Evolutionary conservation across 2,329 filamentous ascomycete species (phyloP).

Genomic region (Aureobasidium pullulans): DNA sequence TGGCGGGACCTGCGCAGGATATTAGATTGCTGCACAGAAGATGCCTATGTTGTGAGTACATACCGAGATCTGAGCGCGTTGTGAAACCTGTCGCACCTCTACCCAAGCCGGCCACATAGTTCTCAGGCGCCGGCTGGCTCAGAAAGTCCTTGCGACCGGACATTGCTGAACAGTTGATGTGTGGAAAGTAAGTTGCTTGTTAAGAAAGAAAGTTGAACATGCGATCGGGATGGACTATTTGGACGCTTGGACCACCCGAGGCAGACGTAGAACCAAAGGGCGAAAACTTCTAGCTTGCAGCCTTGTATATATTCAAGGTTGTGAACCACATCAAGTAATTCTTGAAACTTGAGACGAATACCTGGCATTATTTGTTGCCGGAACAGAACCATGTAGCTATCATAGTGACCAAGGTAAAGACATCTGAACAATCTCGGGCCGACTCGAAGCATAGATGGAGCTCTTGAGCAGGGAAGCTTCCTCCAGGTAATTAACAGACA

Average conservation of each 20-base stretch:
- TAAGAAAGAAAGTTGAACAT: not conserved
- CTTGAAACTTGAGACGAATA: too few species aligned
- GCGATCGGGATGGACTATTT: not conserved
- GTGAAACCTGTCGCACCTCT: constrained; percentile 98
- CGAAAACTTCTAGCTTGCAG: not conserved
- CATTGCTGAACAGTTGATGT: constrained; percentile 34
- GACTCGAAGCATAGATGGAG: not conserved
- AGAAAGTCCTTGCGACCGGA: constrained; percentile 74
- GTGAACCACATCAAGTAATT: not conserved
- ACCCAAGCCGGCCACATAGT: constrained; percentile 83
- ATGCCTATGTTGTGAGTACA: not conserved
- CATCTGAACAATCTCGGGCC: not conserved
- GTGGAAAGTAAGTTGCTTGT: not conserved
- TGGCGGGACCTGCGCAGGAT: constrained; percentile 60
- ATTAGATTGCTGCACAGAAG: not conserved
- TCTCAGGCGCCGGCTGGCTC: constrained; percentile 62
- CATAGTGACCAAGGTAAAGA: not conserved
- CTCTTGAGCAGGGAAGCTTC: not conserved
- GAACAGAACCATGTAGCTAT: not conserved
- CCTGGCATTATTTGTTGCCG: rapidly evolving
- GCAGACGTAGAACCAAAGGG: not conserved
- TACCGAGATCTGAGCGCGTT: constrained; percentile 76
- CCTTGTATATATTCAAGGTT: not conserved
- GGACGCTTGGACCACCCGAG: not conserved
- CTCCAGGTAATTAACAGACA: not conserved